Evolutionary conservation across 2,329 filamentous ascomycete species (phyloP).

Genomic region (Biscogniauxia sp.): DNA sequence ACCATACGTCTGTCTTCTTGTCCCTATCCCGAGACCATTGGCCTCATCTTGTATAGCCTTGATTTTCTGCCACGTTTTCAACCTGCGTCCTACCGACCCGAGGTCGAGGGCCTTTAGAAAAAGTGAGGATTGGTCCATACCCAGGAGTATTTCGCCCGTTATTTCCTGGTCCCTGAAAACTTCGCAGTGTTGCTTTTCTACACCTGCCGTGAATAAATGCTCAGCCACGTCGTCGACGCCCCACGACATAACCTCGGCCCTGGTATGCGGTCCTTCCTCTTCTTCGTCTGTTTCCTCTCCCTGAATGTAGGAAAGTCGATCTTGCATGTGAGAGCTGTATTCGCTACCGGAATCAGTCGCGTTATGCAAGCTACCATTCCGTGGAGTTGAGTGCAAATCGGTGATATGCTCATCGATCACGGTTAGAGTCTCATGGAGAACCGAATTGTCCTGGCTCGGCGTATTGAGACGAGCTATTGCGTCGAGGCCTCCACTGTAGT

Average conservation of each 20-base stretch:
- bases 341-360: constrained; percentile 82
- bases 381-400: constrained; percentile 63
- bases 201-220: constrained; percentile 79
- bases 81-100: constrained; percentile 80
- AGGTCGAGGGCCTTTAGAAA: constrained; percentile 96
- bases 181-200: constrained; percentile 87
- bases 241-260: constrained; percentile 76
- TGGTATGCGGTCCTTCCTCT: constrained; percentile 67
- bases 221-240: constrained; percentile 79
- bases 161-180: constrained; percentile 97
- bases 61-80: constrained; percentile 97
- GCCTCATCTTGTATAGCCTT: constrained; percentile 88
- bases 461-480: constrained; percentile 41
- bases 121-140: constrained; percentile 92
- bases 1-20: constrained; percentile 53
- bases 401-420: constrained; percentile 98
- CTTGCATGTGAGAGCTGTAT: constrained; percentile 76
- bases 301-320: constrained; percentile 85
- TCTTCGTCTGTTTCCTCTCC: constrained; percentile 96
- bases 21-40: constrained; percentile 46
- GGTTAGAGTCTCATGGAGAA: constrained; percentile 91
- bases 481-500: constrained; percentile 37
- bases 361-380: constrained; percentile 50
- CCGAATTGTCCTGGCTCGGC: constrained; percentile 52
- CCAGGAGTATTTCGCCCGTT: constrained; percentile 84